These are phyloP conservation scores for Lithospermum erythrorhizon DNA, from an alignment of 257 asterid species.

Conservation along the genomic window DNA sequence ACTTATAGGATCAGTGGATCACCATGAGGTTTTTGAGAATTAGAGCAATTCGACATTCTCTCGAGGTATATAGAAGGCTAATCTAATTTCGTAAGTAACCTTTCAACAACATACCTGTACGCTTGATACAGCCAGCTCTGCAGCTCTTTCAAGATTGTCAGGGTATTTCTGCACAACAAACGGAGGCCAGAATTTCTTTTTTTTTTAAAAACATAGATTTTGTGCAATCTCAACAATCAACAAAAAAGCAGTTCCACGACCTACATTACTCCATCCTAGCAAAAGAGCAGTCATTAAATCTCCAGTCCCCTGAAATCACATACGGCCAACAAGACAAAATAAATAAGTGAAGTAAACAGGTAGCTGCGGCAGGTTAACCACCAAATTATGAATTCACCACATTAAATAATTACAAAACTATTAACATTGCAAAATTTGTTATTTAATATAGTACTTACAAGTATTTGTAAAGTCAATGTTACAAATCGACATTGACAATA, in stretches of 20 bases:
- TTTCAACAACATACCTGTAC: conserved; percentile 51
- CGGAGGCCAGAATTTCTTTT: conserved; percentile 10
- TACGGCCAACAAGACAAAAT: conserved; percentile 4
- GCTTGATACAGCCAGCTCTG: conserved; percentile 95
- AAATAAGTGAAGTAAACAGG: conserved; percentile 6
- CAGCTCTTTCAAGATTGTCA: conserved; percentile 78
- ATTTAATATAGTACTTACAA: neutral
- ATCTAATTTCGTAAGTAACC: neutral
- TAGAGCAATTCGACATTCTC: neutral
- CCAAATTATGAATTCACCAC: conserved; percentile 3
- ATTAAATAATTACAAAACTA: neutral
- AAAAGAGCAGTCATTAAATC: conserved; percentile 81
- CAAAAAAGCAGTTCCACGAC: conserved; percentile 11
- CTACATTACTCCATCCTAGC: conserved; percentile 99
- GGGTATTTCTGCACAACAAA: conserved; percentile 63
- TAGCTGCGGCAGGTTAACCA: conserved; percentile 6
- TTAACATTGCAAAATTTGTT: neutral
- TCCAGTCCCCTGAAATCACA: conserved; percentile 86
- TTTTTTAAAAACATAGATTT: conserved; percentile 11
- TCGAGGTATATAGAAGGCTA: neutral
- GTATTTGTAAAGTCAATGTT: neutral
- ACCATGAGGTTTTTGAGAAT: neutral
- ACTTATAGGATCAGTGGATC: neutral
- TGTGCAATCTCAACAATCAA: conserved; percentile 5
- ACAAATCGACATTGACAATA: no score